Evolutionary conservation across 1,284 basidiomycete species (phyloP), one percentile per base, ranked within the genome.

Genomic region (Tilletia setariae): DNA sequence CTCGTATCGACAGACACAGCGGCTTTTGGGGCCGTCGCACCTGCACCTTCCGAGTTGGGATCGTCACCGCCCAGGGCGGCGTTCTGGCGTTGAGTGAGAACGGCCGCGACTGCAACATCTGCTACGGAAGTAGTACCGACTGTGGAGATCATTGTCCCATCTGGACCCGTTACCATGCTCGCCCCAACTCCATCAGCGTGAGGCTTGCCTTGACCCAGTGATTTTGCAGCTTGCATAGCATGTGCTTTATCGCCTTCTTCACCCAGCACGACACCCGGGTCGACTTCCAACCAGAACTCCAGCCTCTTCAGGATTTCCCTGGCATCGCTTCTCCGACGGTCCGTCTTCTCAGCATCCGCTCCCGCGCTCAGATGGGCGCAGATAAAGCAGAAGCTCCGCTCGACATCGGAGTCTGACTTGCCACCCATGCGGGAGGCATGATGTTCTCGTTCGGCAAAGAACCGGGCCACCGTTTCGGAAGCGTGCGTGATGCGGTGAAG

Each of bases 351-450:
- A 7, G 53, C 53, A 1, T 51, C 65, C 25, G 16, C 16, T 0
- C 53, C 53, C 1, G 66, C 66, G 43, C 49, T 51, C 15, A 67
- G 66, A 63, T 67, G 66, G 16, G 53, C 30, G 63, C 42, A 32
- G 8, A 67, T 23, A 42, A 67, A 67, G 63, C 65, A 66, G 30
- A 66, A 53, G 6, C 51, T 66, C n/a, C 61, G 65, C 30, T 46
- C 62, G 30, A 40, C 43, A 21, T 25, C 8, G 6, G 56, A 4
- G 15, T 61, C 56, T 11, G 56, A 25, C 28, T 61, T 61, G 35
- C 56, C 56, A n/a, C 56, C 62, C 19, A 63, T 2, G 2, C 21
- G 62, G 11, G 62, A 46, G 15, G 62, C 32, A 42, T 28, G 44
- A 15, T 42, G 49, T 28, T 66, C 56, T 46, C 49, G 32, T 4